phyloP scores from a whole-genome alignment of 108 stramenopile genomes.

The Pelagomonas calceolata region DNA sequence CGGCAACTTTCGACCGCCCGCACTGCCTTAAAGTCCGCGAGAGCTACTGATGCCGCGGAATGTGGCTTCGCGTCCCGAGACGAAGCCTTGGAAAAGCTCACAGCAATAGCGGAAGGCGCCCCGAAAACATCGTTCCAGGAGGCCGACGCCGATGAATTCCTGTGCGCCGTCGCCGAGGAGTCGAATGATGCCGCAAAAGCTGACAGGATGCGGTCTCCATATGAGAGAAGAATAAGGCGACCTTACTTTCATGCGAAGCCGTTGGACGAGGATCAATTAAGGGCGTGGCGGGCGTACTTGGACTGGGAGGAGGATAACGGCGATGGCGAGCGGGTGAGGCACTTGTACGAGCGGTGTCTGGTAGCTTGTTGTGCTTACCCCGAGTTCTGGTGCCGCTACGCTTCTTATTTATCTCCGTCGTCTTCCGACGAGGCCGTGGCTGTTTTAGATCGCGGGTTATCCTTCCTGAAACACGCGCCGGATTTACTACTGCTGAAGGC shows the following conservation, averaged over 20 bases:
- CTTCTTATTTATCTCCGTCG: constrained; percentile 12
- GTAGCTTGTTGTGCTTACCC: constrained; percentile 21
- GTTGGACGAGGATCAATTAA: constrained; percentile 24
- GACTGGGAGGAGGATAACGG: constrained; percentile 13
- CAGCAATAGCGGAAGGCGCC: too few relatives aligned
- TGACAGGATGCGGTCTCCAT: background rate
- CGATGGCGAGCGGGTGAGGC: background rate
- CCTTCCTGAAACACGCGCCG: constrained; percentile 11
- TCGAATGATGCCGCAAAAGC: too few relatives aligned
- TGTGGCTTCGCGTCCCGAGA: too few relatives aligned
- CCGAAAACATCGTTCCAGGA: too few relatives aligned
- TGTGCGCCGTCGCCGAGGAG: too few relatives aligned
- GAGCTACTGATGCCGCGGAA: too few relatives aligned
- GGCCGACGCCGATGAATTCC: too few relatives aligned
- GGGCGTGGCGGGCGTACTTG: constrained; percentile 19
- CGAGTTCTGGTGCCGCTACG: constrained; percentile 24
- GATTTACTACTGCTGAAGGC: constrained; percentile 9
- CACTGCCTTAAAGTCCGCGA: too few relatives aligned
- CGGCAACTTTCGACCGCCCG: too few relatives aligned
- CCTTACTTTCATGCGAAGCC: constrained; percentile 27
- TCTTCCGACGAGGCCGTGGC: background rate
- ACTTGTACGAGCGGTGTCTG: constrained; percentile 25
- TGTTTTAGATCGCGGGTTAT: constrained; percentile 1
- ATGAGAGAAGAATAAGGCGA: constrained; percentile 18
- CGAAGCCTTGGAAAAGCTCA: too few relatives aligned